A percentile compares a stretch with the other conserved stretches of the same genome.
phyloP scores from a whole-genome alignment of 306 rosid genomes.

The Cucumis cinereus region DNA sequence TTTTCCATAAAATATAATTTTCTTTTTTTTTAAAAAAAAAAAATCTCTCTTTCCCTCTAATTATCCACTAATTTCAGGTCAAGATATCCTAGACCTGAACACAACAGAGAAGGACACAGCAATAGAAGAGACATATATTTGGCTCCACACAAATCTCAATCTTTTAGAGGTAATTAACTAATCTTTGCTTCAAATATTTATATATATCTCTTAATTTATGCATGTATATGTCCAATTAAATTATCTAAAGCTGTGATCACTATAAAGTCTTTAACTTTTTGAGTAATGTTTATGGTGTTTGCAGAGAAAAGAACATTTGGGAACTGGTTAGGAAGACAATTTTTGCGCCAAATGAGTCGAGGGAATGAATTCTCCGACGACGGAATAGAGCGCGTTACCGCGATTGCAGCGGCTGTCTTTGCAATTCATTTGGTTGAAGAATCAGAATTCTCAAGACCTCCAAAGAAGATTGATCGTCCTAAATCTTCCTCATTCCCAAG shows the following conservation, averaged over 20 bases:
- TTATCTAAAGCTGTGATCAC: too few species aligned
- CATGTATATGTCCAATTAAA: too few species aligned
- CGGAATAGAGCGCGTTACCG: conserved; percentile 36
- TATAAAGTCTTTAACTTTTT: too few species aligned
- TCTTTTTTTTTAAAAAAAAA: too few species aligned
- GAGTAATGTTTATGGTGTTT: not conserved
- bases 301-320: conserved; percentile 40
- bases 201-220: too few species aligned
- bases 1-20: too few species aligned
- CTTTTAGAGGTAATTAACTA: conserved; percentile 43
- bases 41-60: not conserved
- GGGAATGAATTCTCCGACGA: conserved; percentile 25
- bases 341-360: conserved; percentile 25
- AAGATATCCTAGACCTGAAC: conserved; percentile 18
- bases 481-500: conserved; percentile 2
- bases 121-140: conserved; percentile 26
- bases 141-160: conserved; percentile 23
- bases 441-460: conserved; percentile 3
- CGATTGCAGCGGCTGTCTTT: conserved; percentile 67
- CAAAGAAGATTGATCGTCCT: conserved; percentile 8
- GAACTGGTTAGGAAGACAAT: conserved; percentile 49
- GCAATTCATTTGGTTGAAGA: conserved; percentile 34
- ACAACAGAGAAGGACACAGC: conserved; percentile 12
- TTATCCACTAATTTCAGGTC: conserved; percentile 15
- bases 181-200: too few species aligned